Evolutionary conservation across 805 yeast genomes (phyloP), one percentile per base, ranked within the genome.

Genomic region (Metschnikowia shivogae): DNA sequence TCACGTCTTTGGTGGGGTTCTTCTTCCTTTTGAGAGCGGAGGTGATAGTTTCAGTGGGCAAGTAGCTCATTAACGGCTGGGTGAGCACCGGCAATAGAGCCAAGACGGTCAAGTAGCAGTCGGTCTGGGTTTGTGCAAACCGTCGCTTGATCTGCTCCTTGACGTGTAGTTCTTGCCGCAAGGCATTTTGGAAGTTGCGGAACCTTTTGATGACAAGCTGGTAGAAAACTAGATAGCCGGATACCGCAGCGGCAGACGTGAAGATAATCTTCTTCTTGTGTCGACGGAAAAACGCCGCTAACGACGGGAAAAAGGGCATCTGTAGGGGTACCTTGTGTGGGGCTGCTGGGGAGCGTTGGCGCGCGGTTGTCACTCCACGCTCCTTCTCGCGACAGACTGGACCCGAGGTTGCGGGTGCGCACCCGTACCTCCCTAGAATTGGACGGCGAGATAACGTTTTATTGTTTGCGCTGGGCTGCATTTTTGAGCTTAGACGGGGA

Each of bases 81-180:
- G 82, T 74, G 35, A 90, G 68, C 4, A 88, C 87, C 1, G 96
- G 95, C 39, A 87, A 70, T 49, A 92, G 73, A 4, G 95, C 90
- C 60, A 86, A 72, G 42, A 90, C 80, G 0, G 97, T 92, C 67
- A 81, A 81, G 42, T 85, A 74, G 38, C 96, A 87, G 64, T 92
- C 98, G 54, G 83, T 82, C 59, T 90, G 97, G 9, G 97, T 92
- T 68, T 89, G 97, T 41, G 85, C 81, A 57, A 89, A 92, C 46
- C 97, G 70, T 54, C 93, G 75, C 54, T 83, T 83, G 47, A 90
- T 84, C 48, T 72, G 76, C 49, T 70, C 72, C 55, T 70, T 69
- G 44, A 70, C 68, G 40, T 65, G 62, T 42, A 68, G 59, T 46
- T 72, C 76, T 50, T 71, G 73, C 42, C 54, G 61, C 50, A 72